Evolutionary conservation across 1,284 basidiomycete genomes (phyloP).

Genomic region (Heliocybe sulcata): DNA sequence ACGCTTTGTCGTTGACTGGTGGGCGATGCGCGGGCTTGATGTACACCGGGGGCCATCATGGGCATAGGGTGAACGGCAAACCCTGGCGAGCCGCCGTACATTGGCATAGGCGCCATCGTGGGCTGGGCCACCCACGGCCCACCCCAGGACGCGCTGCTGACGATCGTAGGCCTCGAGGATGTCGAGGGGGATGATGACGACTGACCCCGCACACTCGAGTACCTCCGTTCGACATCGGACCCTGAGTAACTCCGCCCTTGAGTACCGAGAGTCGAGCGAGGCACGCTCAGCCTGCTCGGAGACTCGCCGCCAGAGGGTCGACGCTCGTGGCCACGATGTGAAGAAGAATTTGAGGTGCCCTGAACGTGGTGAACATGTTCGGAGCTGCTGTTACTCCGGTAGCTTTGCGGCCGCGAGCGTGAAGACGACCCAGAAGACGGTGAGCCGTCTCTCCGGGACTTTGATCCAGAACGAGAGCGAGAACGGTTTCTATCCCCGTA

Average conservation of each 20-base stretch:
- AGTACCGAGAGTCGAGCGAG: background rate
- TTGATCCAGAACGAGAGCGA: slow-evolving; percentile 1
- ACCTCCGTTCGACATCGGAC: background rate
- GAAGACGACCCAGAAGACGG: background rate
- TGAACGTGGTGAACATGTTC: background rate
- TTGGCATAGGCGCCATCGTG: background rate
- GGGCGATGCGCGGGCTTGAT: background rate
- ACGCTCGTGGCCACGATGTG: background rate
- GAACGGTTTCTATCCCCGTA: slow-evolving; percentile 17
- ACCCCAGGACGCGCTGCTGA: background rate
- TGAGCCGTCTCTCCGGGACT: background rate
- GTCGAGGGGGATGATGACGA: background rate
- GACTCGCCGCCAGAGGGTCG: background rate
- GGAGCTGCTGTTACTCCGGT: background rate
- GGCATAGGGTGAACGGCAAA: background rate
- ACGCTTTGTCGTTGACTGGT: background rate
- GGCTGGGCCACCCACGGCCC: background rate
- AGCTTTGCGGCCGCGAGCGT: background rate
- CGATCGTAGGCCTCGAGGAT: background rate
- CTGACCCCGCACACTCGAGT: background rate
- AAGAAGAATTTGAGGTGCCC: background rate
- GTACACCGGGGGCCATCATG: background rate
- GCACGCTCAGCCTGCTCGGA: background rate
- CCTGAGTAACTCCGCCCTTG: background rate
- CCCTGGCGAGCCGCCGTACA: background rate